Evolutionary conservation across 164 flowering plant species (phyloP).

Genomic region (Nelumbo lutea): DNA sequence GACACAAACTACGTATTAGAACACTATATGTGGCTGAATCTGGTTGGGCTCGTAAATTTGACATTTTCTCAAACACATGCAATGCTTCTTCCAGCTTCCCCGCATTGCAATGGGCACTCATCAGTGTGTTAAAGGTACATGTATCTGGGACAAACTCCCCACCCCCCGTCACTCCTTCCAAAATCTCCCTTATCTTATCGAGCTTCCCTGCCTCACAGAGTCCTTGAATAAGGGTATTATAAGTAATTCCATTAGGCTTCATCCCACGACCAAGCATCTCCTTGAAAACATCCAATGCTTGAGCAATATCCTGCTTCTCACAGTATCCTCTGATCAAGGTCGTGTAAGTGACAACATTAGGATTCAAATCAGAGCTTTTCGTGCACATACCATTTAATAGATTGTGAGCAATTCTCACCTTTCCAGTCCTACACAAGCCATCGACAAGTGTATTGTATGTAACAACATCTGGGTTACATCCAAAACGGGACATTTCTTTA

Average conservation of each 20-base stretch:
- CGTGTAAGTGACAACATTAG: conserved; percentile 74
- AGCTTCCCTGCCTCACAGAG: conserved; percentile 54
- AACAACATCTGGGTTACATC: conserved; percentile 53
- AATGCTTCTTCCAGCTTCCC: conserved; percentile 56
- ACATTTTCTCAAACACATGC: conserved; percentile 49
- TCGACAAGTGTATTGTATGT: conserved; percentile 77
- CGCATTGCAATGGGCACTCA: conserved; percentile 52
- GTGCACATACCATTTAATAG: conserved; percentile 60
- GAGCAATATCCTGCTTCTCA: conserved; percentile 40
- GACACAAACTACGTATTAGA: conserved; percentile 55
- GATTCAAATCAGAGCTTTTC: conserved; percentile 42
- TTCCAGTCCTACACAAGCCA: conserved; percentile 70
- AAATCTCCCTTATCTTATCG: conserved; percentile 63
- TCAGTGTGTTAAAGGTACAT: conserved; percentile 74
- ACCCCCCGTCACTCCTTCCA: conserved; percentile 29
- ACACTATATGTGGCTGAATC: conserved; percentile 80
- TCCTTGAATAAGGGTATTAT: conserved; percentile 72
- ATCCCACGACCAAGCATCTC: conserved; percentile 55
- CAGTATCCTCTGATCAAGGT: conserved; percentile 84
- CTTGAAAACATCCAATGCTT: conserved; percentile 49
- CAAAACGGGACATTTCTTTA: conserved; percentile 47
- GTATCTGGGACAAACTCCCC: conserved; percentile 66
- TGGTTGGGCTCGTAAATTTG: conserved; percentile 34
- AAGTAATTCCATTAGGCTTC: conserved; percentile 43
- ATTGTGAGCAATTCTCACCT: conserved; percentile 54